Percentiles rank a stretch among this genome's conserved stretches.
Conservation (phyloP, 208 protist genomes). For the Acanthamoeba culbertsoni region DNA sequence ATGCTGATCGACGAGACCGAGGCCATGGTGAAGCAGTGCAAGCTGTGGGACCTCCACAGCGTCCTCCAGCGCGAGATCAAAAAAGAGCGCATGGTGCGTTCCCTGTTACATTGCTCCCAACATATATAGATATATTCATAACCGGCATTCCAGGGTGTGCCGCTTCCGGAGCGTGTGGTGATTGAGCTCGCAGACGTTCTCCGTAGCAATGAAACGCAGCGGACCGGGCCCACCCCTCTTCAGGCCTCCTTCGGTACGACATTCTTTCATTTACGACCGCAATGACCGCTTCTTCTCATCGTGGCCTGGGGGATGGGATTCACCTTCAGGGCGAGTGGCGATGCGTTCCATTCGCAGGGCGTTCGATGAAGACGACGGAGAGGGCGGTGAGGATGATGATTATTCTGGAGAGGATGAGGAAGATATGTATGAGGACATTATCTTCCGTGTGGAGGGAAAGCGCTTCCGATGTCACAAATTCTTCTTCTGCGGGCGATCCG, state of each 20-base stretch:
- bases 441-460: neutral
- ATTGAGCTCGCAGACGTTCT: neutral
- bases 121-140: neutral
- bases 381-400: neutral
- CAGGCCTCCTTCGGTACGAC: neutral
- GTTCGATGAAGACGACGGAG: neutral
- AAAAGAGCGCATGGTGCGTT: neutral
- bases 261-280: neutral
- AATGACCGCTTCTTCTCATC: no score
- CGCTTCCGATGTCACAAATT: neutral
- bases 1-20: neutral
- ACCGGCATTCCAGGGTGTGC: neutral
- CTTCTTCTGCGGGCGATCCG: conserved; percentile 23
- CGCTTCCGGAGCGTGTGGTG: conserved; percentile 2
- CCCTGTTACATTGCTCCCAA: neutral
- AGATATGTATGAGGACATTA: neutral
- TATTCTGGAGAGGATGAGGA: no score
- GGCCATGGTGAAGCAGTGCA: neutral
- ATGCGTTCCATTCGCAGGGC: neutral
- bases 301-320: no score
- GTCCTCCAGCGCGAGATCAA: neutral
- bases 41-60: neutral
- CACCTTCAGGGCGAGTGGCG: neutral
- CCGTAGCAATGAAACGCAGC: neutral
- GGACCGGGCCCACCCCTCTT: neutral